Evolutionary conservation across 2,329 filamentous ascomycete species (phyloP).

Genomic region (Fusarium piperis): DNA sequence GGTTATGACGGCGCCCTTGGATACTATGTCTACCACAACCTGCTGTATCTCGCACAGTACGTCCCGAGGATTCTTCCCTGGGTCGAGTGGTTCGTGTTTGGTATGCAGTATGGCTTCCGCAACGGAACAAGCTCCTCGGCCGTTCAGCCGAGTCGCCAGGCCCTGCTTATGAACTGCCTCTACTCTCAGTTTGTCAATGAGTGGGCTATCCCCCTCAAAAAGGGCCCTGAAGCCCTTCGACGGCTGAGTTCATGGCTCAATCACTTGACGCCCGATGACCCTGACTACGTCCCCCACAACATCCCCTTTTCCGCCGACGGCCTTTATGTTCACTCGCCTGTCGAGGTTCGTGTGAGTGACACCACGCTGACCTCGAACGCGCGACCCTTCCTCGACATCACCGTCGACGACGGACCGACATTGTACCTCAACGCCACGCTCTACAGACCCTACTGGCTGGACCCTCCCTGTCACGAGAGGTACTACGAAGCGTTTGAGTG

Average conservation of each 20-base stretch:
- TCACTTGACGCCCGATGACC: conserved; percentile 68
- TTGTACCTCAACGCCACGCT: conserved; percentile 91
- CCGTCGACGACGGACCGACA: conserved; percentile 72
- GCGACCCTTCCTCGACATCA: conserved; percentile 73
- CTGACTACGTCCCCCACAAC: conserved; percentile 68
- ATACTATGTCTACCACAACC: conserved; percentile 90
- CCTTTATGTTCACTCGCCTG: conserved; percentile 86
- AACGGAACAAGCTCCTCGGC: conserved; percentile 75
- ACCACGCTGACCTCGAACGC: conserved; percentile 57
- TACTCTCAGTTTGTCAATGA: conserved; percentile 99
- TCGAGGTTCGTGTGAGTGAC: conserved; percentile 89
- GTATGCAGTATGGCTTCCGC: conserved; percentile 94
- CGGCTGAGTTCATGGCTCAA: conserved; percentile 89
- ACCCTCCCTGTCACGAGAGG: conserved; percentile 78
- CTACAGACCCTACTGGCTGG: conserved; percentile 81
- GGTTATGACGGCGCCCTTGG: conserved; percentile 87
- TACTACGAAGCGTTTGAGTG: conserved; percentile 94
- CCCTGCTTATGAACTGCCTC: conserved; percentile 94
- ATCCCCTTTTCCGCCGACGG: conserved; percentile 86
- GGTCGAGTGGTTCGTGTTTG: conserved; percentile 96
- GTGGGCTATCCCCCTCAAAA: conserved; percentile 89
- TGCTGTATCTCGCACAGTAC: conserved; percentile 83
- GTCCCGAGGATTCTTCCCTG: conserved; percentile 83
- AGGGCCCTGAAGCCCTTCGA: conserved; percentile 86
- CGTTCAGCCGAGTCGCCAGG: conserved; percentile 81